A percentile compares a stretch with the other conserved stretches of the same genome.
Conservation (phyloP, 495 filamentous ascomycete genomes). For the Trichoderma gamsii region DNA sequence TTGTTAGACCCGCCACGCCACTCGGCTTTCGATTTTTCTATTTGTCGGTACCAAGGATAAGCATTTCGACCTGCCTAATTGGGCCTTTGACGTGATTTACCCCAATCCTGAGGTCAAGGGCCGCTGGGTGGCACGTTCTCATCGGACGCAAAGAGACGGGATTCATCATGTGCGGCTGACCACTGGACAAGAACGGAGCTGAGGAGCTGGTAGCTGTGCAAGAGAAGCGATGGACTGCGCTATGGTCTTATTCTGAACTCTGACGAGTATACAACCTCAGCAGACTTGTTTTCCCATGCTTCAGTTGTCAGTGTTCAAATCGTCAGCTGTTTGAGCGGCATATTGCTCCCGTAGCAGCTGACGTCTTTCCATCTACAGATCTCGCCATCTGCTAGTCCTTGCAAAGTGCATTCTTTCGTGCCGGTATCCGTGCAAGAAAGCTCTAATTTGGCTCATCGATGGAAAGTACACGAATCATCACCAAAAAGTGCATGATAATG, state of each 20-base stretch:
- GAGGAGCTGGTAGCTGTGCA: too few relatives aligned
- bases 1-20: constrained; percentile 9
- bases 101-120: constrained; percentile 3
- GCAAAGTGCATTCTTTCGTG: neutral
- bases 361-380: neutral
- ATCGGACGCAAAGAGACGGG: neutral
- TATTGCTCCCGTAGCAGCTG: neutral
- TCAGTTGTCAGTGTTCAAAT: neutral
- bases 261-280: neutral
- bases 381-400: constrained; percentile 2
- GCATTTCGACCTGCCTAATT: constrained; percentile 2
- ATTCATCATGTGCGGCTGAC: neutral
- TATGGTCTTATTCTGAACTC: too few relatives aligned
- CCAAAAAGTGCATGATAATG: neutral
- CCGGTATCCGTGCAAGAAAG: neutral
- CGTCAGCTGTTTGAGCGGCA: neutral
- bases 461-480: neutral
- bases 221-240: too few relatives aligned
- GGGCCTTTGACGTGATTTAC: constrained; percentile 7
- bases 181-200: neutral
- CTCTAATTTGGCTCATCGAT: neutral
- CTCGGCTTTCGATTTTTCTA: neutral
- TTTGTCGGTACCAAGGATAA: neutral
- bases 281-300: neutral
- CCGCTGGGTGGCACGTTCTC: neutral